Evolutionary conservation across 2,329 filamentous ascomycete species (phyloP), one percentile per base, ranked within the genome.

Genomic region (Fusarium annulatum): DNA sequence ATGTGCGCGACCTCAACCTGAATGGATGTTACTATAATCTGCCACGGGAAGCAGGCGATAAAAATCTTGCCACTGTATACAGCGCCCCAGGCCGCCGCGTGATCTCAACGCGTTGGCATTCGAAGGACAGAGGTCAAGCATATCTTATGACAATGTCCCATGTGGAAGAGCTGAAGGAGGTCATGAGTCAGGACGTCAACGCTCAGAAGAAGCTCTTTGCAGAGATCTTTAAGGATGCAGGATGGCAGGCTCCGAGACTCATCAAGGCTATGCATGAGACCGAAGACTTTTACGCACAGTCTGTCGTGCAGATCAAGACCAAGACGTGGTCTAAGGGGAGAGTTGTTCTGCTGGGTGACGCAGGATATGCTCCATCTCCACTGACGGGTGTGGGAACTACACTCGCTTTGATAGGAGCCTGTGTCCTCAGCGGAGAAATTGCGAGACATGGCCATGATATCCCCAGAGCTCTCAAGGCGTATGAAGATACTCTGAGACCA

Each of bases 371-470:
- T 28, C 85, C 86, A 0, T 85, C 85, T 1, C 83, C 84, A 5
- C 69, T 85, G 11, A 85, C 85, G 0, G 87, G 87, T 1, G 84
- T 86, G 80, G 87, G 87, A 19, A 87, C 86, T 4, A 84, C 82
- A 6, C 70, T 83, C 7, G 84, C 85, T 5, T 68, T 89, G 28
- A 75, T 84, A 3, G 84, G 84, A 4, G 88, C 86, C 3, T 88
- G 88, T 71, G 80, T 87, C 1, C 81, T 90, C 2, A 87, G 87
- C 2, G 86, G 86, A 5, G 85, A 85, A 52, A 78, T 87, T n/a
- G 62, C 68, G 18, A 69, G 67, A 16, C 68, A 77, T 28, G 69
- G 71, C 1, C 36, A 67, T 16, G 73, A 79, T 45, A 61, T 81
- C 16, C 28, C 67, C 3, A 75, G 76, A 10, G 84, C 79, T 4